These are phyloP conservation scores for Hamigera avellanea DNA, from an alignment of 495 filamentous ascomycete genomes.

Conservation along the genomic window DNA sequence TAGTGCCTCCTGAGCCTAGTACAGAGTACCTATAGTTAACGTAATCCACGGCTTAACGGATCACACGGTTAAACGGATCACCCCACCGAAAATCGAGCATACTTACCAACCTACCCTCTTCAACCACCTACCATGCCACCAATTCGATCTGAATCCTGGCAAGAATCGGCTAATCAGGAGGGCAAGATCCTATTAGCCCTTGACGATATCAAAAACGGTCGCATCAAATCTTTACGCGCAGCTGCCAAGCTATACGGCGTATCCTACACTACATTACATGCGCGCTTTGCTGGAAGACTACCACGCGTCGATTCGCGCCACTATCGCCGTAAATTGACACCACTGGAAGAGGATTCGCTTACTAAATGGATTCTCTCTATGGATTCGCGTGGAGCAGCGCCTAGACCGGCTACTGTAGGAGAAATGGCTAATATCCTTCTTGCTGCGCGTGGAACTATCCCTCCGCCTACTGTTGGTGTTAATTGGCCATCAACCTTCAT, in stretches of 20 bases:
- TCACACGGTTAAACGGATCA: no score
- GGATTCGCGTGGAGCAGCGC: neutral
- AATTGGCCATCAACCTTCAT: neutral
- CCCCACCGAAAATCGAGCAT: no score
- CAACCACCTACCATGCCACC: no score
- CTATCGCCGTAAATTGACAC: neutral
- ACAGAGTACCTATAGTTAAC: no score
- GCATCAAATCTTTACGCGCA: neutral
- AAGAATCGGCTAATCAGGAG: constrained; percentile 1
- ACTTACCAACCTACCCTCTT: no score
- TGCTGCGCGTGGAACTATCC: neutral
- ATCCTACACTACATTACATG: neutral
- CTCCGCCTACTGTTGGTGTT: neutral
- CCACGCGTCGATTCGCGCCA: neutral
- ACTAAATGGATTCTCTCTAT: neutral
- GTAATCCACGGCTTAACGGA: no score
- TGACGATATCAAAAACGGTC: neutral
- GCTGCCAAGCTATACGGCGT: neutral
- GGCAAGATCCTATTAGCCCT: constrained; percentile 3
- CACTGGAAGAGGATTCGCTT: neutral
- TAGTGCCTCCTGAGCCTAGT: no score
- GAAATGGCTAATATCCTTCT: neutral
- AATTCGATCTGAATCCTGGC: neutral
- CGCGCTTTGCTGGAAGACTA: neutral
- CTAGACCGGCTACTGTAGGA: neutral